Conservation (phyloP, 2,329 filamentous ascomycete genomes). For the Penicillium nordicum region DNA sequence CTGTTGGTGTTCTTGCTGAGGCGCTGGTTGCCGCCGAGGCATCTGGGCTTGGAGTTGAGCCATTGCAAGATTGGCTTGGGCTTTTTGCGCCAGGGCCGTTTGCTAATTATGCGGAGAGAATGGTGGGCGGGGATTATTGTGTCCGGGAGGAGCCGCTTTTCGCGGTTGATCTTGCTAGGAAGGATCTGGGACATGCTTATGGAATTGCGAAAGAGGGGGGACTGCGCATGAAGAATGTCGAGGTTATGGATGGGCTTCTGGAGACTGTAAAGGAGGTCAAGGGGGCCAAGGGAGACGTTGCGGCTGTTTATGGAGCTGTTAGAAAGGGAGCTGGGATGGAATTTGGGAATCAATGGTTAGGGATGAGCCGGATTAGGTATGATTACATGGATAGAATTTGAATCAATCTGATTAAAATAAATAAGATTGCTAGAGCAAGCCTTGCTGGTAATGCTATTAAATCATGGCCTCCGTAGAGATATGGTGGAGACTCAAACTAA, state of each 20-base stretch:
- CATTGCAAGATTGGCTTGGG: conserved; percentile 69
- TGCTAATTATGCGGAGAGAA: conserved; percentile 68
- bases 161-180: conserved; percentile 74
- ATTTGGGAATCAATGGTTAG: conserved; percentile 60
- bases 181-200: conserved; percentile 74
- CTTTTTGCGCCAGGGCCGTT: conserved; percentile 73
- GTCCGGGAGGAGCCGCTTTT: conserved; percentile 75
- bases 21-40: conserved; percentile 78
- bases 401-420: not conserved
- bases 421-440: not conserved
- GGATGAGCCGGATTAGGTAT: not conserved
- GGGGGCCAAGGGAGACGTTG: conserved; percentile 72
- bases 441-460: conserved; percentile 4
- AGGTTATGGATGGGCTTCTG: conserved; percentile 67
- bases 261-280: conserved; percentile 64
- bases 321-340: conserved; percentile 70
- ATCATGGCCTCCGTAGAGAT: conserved; percentile 6
- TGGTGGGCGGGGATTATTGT: conserved; percentile 74
- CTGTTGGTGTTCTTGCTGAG: conserved; percentile 76
- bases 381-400: not conserved
- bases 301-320: conserved; percentile 76
- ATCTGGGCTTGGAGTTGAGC: conserved; percentile 66
- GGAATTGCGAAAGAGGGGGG: conserved; percentile 63
- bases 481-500: conserved; percentile 9
- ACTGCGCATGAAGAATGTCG: conserved; percentile 60